These are phyloP conservation scores for Alternaria panax DNA, from an alignment of 2,329 filamentous ascomycete genomes.

Conservation along the genomic window DNA sequence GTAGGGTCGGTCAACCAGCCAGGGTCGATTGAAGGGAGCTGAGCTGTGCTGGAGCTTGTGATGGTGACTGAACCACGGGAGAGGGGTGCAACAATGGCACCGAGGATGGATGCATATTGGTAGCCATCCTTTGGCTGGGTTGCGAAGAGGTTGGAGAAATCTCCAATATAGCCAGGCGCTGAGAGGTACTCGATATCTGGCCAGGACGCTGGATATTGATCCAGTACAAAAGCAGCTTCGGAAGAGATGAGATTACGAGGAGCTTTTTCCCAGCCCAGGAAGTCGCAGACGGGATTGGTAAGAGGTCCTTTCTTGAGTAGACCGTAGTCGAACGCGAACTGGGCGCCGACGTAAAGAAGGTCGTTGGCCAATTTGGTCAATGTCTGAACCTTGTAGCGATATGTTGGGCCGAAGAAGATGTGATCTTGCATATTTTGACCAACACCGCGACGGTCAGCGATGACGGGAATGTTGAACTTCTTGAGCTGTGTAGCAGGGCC, in stretches of 20 bases:
- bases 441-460: conserved; percentile 33
- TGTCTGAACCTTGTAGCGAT: conserved; percentile 29
- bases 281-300: conserved; percentile 30
- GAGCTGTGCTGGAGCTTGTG: conserved; percentile 29
- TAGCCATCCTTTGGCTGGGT: conserved; percentile 34
- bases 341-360: conserved; percentile 20
- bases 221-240: conserved; percentile 12
- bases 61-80: conserved; percentile 49
- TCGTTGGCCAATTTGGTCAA: conserved; percentile 26
- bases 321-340: conserved; percentile 15
- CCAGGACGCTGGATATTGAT: conserved; percentile 29
- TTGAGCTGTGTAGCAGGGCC: conserved; percentile 34
- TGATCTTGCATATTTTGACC: conserved; percentile 38
- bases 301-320: conserved; percentile 22
- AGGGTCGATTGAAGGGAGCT: conserved; percentile 45
- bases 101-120: conserved; percentile 45
- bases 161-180: conserved; percentile 23
- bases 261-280: conserved; percentile 37
- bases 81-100: conserved; percentile 42
- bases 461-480: conserved; percentile 26
- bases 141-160: conserved; percentile 24
- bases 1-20: conserved; percentile 45
- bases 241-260: conserved; percentile 20
- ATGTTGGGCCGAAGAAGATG: conserved; percentile 30
- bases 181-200: conserved; percentile 38